Evolutionary conservation across 2,329 filamentous ascomycete genomes (phyloP).

Genomic region (Cladophialophora bantiana): DNA sequence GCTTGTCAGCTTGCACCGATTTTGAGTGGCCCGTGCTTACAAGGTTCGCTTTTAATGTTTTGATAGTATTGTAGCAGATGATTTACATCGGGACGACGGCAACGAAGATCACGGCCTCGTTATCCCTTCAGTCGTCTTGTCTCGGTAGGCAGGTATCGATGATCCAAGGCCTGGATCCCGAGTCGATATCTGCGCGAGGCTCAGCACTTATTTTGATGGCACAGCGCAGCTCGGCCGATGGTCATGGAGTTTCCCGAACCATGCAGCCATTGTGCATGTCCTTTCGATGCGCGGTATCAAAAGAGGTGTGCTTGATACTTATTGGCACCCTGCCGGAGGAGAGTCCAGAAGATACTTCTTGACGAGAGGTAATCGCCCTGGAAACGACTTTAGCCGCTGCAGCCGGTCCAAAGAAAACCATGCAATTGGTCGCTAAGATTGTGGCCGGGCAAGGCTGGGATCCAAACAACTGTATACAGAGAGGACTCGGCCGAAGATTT

Average conservation of each 20-base stretch:
- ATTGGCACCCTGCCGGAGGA: neutral
- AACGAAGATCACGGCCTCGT: neutral
- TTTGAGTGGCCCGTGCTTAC: neutral
- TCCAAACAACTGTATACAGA: neutral
- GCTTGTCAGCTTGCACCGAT: neutral
- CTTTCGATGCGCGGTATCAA: too few species aligned
- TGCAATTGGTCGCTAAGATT: neutral
- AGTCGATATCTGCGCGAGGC: neutral
- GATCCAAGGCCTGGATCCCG: neutral
- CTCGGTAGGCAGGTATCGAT: neutral
- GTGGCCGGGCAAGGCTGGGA: neutral
- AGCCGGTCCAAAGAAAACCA: neutral
- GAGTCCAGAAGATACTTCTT: neutral
- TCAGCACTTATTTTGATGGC: too few species aligned
- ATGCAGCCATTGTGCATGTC: neutral
- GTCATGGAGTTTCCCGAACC: neutral
- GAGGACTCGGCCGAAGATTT: conserved; percentile 4
- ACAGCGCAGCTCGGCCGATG: neutral
- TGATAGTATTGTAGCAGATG: neutral
- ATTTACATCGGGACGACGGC: neutral
- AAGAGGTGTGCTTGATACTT: neutral
- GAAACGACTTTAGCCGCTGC: neutral
- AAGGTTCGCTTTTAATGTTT: neutral
- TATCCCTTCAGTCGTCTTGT: neutral
- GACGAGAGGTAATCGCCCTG: neutral